Evolutionary conservation across 2,329 filamentous ascomycete genomes (phyloP), one percentile per base, ranked within the genome.

Genomic region (Fusarium foetens): DNA sequence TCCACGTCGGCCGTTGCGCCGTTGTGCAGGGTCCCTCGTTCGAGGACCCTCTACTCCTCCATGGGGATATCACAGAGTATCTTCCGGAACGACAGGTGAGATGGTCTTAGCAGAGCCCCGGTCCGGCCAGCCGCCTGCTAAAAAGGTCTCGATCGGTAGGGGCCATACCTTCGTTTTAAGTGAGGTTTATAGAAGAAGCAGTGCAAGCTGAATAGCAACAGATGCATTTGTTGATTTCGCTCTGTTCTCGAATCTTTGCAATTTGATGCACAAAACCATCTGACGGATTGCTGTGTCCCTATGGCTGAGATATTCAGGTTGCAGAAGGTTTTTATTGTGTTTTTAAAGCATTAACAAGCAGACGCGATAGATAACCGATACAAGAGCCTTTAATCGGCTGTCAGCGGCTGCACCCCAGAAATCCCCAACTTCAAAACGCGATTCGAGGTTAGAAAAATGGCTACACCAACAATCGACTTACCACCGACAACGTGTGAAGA

Each of bases 381-480:
- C 19, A 45, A 35, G 19, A 33, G 36, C 41, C n/a, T 64, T 55
- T 39, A 45, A 45, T 33, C 11, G 16, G 29, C 23, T 57, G 46
- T 58, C 41, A 54, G 29, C 23, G 49, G 33, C 41, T 69, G 25
- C 39, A 68, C 31, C 21, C 27, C 49, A 25, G 55, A 70, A 27
- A 29, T 25, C 33, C 36, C 25, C 57, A 57, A 54, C 39, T 27
- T 43, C 35, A n/a, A n/a, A 31, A 58, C 45, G 46, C 49, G 49
- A 38, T n/a, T 38, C 33, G 43, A 55, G 38, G 25, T 21, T 21
- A 39, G n/a, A 33, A 48, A 60, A 14, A 67, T 78, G 76, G 76
- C 75, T 45, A 74, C 76, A 51, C 67, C 76, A 27, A 75, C 76
- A 58, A 67, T 78, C 59, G 76, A 76, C 58, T 45, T 76, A 39